phyloP scores from a whole-genome alignment of 495 filamentous ascomycete genomes.

The Talaromyces proteolyticus region DNA sequence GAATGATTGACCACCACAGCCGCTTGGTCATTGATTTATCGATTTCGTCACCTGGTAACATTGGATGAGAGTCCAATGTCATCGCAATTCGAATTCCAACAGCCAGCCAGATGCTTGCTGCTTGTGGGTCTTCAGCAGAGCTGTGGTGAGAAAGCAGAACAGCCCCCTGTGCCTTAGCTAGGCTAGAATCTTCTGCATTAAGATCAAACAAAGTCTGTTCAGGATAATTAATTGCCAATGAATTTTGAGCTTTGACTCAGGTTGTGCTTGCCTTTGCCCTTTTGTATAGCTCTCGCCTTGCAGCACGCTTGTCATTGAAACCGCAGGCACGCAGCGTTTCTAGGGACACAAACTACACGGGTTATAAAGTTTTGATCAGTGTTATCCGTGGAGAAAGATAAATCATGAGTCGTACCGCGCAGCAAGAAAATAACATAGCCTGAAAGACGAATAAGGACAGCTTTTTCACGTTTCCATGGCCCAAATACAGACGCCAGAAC shows the following conservation, averaged over 20 bases:
- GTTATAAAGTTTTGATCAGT: not conserved
- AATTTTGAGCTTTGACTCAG: not conserved
- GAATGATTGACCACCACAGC: conserved; percentile 45
- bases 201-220: conserved; percentile 22
- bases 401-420: conserved; percentile 26
- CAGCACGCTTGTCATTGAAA: conserved; percentile 33
- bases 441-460: conserved; percentile 44
- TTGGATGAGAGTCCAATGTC: conserved; percentile 30
- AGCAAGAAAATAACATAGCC: conserved; percentile 40
- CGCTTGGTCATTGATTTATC: conserved; percentile 28
- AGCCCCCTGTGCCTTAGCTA: conserved; percentile 34
- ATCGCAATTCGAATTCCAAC: conserved; percentile 42
- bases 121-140: conserved; percentile 27
- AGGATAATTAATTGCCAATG: conserved; percentile 4
- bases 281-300: conserved; percentile 35
- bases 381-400: no score
- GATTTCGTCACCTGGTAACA: conserved; percentile 6
- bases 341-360: conserved; percentile 30
- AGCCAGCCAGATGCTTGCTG: conserved; percentile 40
- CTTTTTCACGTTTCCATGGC: conserved; percentile 11
- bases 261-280: conserved; percentile 28
- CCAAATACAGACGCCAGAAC: conserved; percentile 39
- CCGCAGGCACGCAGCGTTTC: conserved; percentile 34
- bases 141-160: conserved; percentile 37
- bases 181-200: conserved; percentile 19